These are phyloP conservation scores for Blastomyces emzantsi DNA, from an alignment of 2,329 filamentous ascomycete species.

Conservation along the genomic window DNA sequence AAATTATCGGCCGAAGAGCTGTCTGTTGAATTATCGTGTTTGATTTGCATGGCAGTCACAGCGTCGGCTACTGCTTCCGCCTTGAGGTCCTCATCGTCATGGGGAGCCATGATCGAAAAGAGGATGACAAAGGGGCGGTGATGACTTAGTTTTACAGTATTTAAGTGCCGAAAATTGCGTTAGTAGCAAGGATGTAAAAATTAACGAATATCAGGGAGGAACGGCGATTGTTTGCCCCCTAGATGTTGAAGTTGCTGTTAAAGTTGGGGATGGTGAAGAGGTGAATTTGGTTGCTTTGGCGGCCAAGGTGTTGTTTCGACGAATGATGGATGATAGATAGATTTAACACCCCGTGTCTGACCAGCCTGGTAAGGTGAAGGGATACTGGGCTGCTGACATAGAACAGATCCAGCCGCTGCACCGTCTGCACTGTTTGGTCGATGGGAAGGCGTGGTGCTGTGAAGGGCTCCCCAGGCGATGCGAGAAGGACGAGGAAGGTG, in stretches of 20 bases:
- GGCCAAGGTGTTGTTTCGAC: slow-evolving; percentile 2
- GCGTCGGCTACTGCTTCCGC: slow-evolving; percentile 28
- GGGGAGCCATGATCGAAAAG: slow-evolving; percentile 30
- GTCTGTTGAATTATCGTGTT: slow-evolving; percentile 22
- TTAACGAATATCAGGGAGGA: not conserved
- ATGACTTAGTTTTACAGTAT: not conserved
- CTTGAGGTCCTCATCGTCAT: slow-evolving; percentile 34
- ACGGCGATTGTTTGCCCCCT: not conserved
- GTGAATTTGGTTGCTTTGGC: slow-evolving; percentile 2
- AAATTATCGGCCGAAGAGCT: slow-evolving; percentile 21
- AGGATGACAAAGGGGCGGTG: not conserved
- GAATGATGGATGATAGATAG: not conserved
- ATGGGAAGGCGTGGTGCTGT: not conserved
- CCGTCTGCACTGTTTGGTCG: not conserved
- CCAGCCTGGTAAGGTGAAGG: not conserved
- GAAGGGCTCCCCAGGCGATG: slow-evolving; percentile 1
- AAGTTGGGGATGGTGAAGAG: slow-evolving; percentile 1
- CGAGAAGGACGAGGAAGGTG: not conserved
- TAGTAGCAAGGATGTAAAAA: not conserved
- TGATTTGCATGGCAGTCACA: slow-evolving; percentile 31
- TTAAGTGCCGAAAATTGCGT: not conserved
- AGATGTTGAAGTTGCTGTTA: slow-evolving; percentile 3
- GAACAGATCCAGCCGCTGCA: not conserved
- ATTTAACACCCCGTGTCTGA: not conserved
- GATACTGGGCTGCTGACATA: slow-evolving; percentile 1